Conservation (phyloP, 2,329 filamentous ascomycete species). For the Cytospora chrysosperma region DNA sequence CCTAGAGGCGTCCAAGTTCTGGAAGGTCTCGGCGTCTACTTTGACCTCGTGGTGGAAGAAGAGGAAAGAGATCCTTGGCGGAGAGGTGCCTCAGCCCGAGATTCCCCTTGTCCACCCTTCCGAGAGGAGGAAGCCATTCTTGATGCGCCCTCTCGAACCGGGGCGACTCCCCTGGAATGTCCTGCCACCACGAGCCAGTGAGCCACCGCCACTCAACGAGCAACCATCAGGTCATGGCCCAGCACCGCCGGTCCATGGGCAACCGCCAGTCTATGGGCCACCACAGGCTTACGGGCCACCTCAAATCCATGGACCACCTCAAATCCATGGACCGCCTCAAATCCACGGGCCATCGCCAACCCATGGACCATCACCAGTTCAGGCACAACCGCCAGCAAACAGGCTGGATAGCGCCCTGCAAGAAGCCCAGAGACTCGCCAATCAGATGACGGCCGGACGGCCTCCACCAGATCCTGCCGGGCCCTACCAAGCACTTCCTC, state of each 20-base stretch:
- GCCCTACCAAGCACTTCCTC: neutral
- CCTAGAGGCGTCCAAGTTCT: neutral
- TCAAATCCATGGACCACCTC: neutral
- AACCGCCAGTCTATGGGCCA: too few relatives aligned
- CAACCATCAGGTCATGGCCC: neutral
- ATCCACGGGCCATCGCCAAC: neutral
- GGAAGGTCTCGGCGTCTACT: neutral
- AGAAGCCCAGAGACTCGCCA: neutral
- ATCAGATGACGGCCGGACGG: neutral
- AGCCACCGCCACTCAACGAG: neutral
- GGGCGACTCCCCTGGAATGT: neutral
- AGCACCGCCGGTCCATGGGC: too few relatives aligned
- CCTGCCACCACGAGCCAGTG: neutral
- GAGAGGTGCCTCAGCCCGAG: neutral
- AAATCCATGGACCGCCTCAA: neutral
- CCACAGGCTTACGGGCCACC: neutral
- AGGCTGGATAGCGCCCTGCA: neutral
- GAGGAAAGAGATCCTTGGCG: neutral
- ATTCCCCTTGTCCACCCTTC: constrained; percentile 1
- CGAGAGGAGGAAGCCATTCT: neutral
- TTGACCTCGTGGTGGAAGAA: neutral
- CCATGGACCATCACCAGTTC: neutral
- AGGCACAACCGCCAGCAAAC: neutral
- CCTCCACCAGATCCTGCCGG: neutral
- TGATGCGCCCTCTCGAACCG: neutral